Conservation (phyloP, 2,329 filamentous ascomycete species). For the Fusarium agapanthi region DNA sequence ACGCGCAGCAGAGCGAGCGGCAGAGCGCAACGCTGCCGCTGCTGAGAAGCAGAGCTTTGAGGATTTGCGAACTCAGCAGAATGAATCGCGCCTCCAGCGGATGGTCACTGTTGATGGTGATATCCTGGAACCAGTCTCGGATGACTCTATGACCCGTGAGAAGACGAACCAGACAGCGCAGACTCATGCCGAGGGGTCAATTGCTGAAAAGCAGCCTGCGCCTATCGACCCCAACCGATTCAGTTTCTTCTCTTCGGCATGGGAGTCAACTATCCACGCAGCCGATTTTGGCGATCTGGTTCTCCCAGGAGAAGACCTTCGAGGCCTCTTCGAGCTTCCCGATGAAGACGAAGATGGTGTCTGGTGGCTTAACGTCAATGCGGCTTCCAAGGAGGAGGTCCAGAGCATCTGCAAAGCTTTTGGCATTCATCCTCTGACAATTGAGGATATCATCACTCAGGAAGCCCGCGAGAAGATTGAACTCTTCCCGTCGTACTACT, state of each 20-base stretch:
- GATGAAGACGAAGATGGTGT: conserved; percentile 76
- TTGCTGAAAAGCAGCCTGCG: conserved; percentile 49
- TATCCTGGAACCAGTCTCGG: conserved; percentile 62
- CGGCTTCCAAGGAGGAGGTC: conserved; percentile 88
- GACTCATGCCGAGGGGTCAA: conserved; percentile 30
- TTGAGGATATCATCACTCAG: conserved; percentile 94
- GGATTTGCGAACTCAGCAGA: conserved; percentile 45
- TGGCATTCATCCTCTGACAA: conserved; percentile 92
- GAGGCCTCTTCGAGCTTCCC: conserved; percentile 80
- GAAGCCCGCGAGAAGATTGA: conserved; percentile 99
- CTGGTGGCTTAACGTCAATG: conserved; percentile 98
- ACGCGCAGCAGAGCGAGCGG: conserved; percentile 54
- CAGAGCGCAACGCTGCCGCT: conserved; percentile 60
- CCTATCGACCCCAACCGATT: conserved; percentile 78
- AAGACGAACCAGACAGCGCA: conserved; percentile 52
- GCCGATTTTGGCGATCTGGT: conserved; percentile 87
- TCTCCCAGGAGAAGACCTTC: conserved; percentile 87
- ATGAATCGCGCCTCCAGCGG: conserved; percentile 44
- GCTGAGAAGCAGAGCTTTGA: conserved; percentile 42
- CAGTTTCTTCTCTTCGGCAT: conserved; percentile 96
- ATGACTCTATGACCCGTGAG: conserved; percentile 56
- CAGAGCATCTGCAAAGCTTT: conserved; percentile 91
- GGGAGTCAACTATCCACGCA: conserved; percentile 92
- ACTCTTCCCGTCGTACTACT: conserved; percentile 97
- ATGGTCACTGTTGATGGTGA: conserved; percentile 65